Evolutionary conservation across 495 filamentous ascomycete species (phyloP).

Genomic region (Penicillium flavigenum): DNA sequence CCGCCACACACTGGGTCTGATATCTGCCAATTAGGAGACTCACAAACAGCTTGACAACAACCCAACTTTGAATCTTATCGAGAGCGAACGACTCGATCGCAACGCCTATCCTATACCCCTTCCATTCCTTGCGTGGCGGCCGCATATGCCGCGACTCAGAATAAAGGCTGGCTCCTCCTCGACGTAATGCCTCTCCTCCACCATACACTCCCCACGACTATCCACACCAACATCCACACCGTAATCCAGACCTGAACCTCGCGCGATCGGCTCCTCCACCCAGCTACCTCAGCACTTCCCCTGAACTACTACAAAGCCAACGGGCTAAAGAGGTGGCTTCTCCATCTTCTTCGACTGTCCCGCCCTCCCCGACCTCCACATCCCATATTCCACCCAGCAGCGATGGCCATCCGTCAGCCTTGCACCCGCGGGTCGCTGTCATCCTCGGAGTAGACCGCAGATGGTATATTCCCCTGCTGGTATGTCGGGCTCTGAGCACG

Average conservation of each 20-base stretch:
- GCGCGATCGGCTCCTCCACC: conserved; percentile 15
- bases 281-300: conserved; percentile 20
- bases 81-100: not conserved
- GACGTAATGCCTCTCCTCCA: conserved; percentile 45
- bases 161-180: conserved; percentile 49
- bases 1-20: conserved; percentile 7
- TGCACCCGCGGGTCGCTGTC: conserved; percentile 65
- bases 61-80: conserved; percentile 3
- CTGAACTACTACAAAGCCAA: conserved; percentile 12
- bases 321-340: conserved; percentile 37
- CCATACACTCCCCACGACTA: conserved; percentile 35
- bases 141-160: conserved; percentile 40
- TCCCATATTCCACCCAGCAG: conserved; percentile 37
- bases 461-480: conserved; percentile 62
- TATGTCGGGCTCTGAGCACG: conserved; percentile 61
- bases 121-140: conserved; percentile 34
- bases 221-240: conserved; percentile 23
- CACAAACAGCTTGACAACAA: conserved; percentile 19
- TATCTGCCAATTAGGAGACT: conserved; percentile 22
- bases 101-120: not conserved
- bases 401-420: conserved; percentile 37
- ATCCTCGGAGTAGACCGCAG: conserved; percentile 60
- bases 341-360: conserved; percentile 24
- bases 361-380: conserved; percentile 39
- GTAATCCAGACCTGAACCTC: conserved; percentile 31